Percentiles rank a stretch among this genome's conserved stretches.
phyloP scores from a whole-genome alignment of 2,329 filamentous ascomycete genomes.

The Diplodia scrobiculata region DNA sequence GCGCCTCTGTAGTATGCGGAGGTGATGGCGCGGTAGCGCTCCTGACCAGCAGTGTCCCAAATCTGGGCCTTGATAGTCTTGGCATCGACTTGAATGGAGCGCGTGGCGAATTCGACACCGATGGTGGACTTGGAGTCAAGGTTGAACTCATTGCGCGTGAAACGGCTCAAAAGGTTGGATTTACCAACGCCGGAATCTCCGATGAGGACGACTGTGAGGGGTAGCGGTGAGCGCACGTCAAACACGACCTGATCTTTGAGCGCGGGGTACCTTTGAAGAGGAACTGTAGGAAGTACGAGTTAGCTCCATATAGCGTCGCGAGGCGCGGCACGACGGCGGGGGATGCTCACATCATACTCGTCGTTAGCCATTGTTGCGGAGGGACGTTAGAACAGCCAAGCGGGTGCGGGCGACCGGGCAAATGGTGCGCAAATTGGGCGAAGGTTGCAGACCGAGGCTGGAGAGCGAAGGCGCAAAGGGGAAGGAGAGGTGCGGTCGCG shows the following conservation, averaged over 20 bases:
- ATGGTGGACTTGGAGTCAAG: constrained; percentile 99
- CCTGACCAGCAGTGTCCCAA: constrained; percentile 98
- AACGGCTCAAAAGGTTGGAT: constrained; percentile 98
- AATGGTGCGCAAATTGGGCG: constrained; percentile 10
- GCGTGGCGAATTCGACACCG: constrained; percentile 97
- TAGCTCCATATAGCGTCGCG: constrained; percentile 34
- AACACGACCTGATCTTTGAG: constrained; percentile 33
- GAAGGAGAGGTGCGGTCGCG: constrained; percentile 35
- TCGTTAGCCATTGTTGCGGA: constrained; percentile 84
- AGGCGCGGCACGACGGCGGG: constrained; percentile 37
- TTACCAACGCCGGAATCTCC: constrained; percentile 99
- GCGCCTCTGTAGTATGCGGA: constrained; percentile 98
- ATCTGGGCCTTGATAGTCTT: constrained; percentile 99
- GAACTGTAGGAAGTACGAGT: constrained; percentile 64
- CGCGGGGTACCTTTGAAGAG: constrained; percentile 86
- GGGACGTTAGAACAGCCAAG: constrained; percentile 9
- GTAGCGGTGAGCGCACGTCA: constrained; percentile 40
- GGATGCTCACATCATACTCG: constrained; percentile 90
- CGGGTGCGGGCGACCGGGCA: constrained; percentile 6
- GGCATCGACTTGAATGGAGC: constrained; percentile 96
- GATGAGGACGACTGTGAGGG: constrained; percentile 81
- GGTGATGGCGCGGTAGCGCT: constrained; percentile 98
- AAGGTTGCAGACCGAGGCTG: constrained; percentile 4
- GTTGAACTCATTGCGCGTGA: constrained; percentile 99
- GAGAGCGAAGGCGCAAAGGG: constrained; percentile 11